Evolutionary conservation across 163 green algal genomes (phyloP), one percentile per base, ranked within the genome.

Genomic region (Chlamydomonas reinhardtii): DNA sequence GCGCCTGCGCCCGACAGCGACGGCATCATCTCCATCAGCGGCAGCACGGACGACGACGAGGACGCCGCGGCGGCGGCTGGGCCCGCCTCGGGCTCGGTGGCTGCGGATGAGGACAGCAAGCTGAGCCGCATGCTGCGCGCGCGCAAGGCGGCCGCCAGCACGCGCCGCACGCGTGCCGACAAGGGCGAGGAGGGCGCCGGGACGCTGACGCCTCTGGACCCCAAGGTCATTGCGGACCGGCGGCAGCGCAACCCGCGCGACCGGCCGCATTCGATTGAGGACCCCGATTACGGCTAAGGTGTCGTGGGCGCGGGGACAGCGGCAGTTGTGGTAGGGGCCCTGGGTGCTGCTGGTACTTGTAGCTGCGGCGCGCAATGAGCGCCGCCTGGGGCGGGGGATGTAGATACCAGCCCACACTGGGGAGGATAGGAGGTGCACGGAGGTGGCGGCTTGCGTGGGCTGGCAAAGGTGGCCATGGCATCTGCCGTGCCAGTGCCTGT

Each of bases 271-370:
- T 34, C 68, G 31, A 56, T 81, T 19, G 74, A 81, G 20, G 74
- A 81, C 74, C 74, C 74, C n/a, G 74, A 81, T 34, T 81, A 81
- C 54, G 74, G 74, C 74, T 81, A 56, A 81, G n/a, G n/a, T n/a
- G n/a, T n/a, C n/a, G n/a, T n/a, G n/a, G n/a, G n/a, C n/a, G n/a
- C n/a, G n/a, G n/a, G n/a, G n/a, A n/a, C n/a, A n/a, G n/a, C n/a
- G n/a, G n/a, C n/a, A n/a, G n/a, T n/a, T n/a, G n/a, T n/a, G n/a
- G n/a, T n/a, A n/a, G n/a, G n/a, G n/a, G n/a, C n/a, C n/a, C n/a
- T n/a, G n/a, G n/a, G n/a, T n/a, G n/a, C n/a, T n/a, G n/a, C n/a
- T n/a, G n/a, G n/a, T n/a, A n/a, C n/a, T n/a, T n/a, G n/a, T n/a
- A n/a, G n/a, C n/a, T n/a, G n/a, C n/a, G n/a, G n/a, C n/a, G n/a